phyloP scores from a whole-genome alignment of 345 rosid genomes.

The Moricandia arvensis region DNA sequence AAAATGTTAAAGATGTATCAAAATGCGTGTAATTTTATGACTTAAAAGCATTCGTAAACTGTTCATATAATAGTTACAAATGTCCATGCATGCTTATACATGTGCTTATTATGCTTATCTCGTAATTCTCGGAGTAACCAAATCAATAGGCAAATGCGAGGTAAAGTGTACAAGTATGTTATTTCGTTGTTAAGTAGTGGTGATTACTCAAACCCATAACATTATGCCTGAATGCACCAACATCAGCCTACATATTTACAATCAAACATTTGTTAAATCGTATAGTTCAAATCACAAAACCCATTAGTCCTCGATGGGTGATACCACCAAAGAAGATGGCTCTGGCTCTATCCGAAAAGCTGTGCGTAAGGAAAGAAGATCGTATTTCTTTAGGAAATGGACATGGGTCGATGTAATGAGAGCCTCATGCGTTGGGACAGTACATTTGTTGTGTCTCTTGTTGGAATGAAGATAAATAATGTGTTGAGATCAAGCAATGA shows the following conservation, averaged over 20 bases:
- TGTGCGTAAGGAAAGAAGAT: slow-evolving; percentile 24
- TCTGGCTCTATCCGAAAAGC: slow-evolving; percentile 17
- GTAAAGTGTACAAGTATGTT: slow-evolving; percentile 14
- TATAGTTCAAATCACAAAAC: background rate
- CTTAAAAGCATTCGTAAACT: background rate
- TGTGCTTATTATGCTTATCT: background rate
- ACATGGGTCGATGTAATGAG: slow-evolving; percentile 46
- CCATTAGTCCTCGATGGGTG: slow-evolving; percentile 17
- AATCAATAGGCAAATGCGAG: slow-evolving; percentile 4
- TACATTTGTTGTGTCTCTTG: slow-evolving; percentile 59
- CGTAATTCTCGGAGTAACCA: background rate
- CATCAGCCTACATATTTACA: slow-evolving; percentile 3
- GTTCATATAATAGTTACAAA: background rate
- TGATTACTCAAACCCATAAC: slow-evolving; percentile 26
- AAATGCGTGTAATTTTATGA: background rate
- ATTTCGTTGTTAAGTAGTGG: slow-evolving; percentile 24
- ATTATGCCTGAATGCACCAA: slow-evolving; percentile 7
- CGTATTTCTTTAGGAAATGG: slow-evolving; percentile 52
- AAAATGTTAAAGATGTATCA: background rate
- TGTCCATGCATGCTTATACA: background rate
- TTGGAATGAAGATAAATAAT: no score
- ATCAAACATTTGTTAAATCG: background rate
- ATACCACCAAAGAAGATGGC: slow-evolving; percentile 11
- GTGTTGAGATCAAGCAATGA: no score
- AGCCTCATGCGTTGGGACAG: slow-evolving; percentile 41